These are phyloP conservation scores for Pichia sp. DNA, from an alignment of 1,139 yeast species.

Conservation along the genomic window DNA sequence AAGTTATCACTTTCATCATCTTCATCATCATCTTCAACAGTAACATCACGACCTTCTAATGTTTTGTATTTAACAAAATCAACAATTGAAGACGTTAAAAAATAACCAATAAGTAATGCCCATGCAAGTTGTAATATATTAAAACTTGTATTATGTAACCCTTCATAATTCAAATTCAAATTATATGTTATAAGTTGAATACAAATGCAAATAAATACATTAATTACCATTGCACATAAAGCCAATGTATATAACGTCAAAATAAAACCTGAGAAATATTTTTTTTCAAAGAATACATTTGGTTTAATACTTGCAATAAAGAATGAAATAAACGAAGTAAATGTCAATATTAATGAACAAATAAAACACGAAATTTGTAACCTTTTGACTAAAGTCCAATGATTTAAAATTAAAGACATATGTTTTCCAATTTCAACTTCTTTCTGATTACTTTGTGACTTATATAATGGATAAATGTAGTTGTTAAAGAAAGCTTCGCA, in stretches of 20 bases:
- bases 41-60: background rate
- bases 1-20: background rate
- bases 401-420: constrained; percentile 6
- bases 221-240: background rate
- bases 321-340: background rate
- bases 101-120: constrained; percentile 1
- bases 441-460: constrained; percentile 4
- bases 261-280: background rate
- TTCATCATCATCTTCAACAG: background rate
- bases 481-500: constrained; percentile 10
- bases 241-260: background rate
- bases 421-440: constrained; percentile 5
- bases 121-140: constrained; percentile 7
- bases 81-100: constrained; percentile 3
- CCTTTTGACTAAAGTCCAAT: constrained; percentile 7
- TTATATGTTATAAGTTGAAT: constrained; percentile 4
- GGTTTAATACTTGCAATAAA: background rate
- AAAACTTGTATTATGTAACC: constrained; percentile 7
- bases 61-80: background rate
- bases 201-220: background rate
- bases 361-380: constrained; percentile 10
- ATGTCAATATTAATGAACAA: constrained; percentile 4
- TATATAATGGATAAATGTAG: constrained; percentile 11
- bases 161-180: constrained; percentile 4
- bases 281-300: background rate